Evolutionary conservation across 2,329 filamentous ascomycete species (phyloP).

Genomic region (Rhexocercosporidium sp.): DNA sequence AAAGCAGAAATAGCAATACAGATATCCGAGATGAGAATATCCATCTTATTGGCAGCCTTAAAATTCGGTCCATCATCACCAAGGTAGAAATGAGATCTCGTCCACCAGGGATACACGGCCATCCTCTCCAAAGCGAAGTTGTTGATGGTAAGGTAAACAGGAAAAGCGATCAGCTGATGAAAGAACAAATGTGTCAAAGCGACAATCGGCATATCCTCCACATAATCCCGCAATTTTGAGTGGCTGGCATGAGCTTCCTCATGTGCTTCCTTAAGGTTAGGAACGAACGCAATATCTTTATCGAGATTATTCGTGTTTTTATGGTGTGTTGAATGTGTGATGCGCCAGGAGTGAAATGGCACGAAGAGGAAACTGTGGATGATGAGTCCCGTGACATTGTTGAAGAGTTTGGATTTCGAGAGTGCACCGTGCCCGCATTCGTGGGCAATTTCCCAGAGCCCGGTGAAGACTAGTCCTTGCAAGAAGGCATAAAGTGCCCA

Average conservation of each 20-base stretch:
- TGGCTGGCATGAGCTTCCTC: conserved; percentile 23
- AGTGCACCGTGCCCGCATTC: conserved; percentile 75
- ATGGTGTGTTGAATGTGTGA: conserved; percentile 72
- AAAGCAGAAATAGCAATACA: conserved; percentile 58
- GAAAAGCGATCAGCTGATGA: conserved; percentile 69
- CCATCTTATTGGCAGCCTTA: conserved; percentile 57
- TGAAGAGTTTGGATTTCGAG: conserved; percentile 59
- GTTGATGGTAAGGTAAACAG: conserved; percentile 66
- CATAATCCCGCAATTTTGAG: conserved; percentile 45
- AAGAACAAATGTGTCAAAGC: conserved; percentile 57
- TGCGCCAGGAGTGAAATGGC: conserved; percentile 76
- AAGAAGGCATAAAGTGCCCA: conserved; percentile 66
- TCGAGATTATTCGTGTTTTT: conserved; percentile 70
- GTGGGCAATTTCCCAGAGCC: conserved; percentile 73
- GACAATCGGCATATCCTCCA: conserved; percentile 66
- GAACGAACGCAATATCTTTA: conserved; percentile 69
- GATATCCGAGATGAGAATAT: conserved; percentile 63
- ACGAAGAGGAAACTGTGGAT: conserved; percentile 70
- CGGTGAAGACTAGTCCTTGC: conserved; percentile 70
- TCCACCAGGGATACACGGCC: conserved; percentile 31
- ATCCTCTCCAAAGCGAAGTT: conserved; percentile 36
- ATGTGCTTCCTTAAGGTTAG: conserved; percentile 47
- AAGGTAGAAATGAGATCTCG: conserved; percentile 54
- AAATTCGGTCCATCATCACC: conserved; percentile 65
- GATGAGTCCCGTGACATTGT: conserved; percentile 66